Evolutionary conservation across 768 basidiomycete species (phyloP), one percentile per base, ranked within the genome.

Genomic region (Leccinum barrowsii): DNA sequence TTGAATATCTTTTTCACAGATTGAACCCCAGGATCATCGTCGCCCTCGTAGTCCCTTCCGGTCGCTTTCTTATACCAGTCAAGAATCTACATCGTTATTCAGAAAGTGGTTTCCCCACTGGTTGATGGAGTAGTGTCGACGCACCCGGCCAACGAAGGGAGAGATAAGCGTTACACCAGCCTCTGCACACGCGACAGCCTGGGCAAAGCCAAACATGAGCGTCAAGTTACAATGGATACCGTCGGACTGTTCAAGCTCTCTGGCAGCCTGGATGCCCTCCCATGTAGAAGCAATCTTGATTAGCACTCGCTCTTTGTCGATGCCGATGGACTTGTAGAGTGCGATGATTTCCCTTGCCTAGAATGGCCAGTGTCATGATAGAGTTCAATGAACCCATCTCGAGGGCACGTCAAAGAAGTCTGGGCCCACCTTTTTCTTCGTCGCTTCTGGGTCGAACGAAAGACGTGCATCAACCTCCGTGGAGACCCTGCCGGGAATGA

Each of bases 221-320:
- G 96, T 98, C 65, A 98, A 83, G 79, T 98, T 97, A 83, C 94
- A 97, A 83, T 97, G 95, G 73, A 98, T 97, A 54, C 81, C 82
- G 46, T 96, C 85, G 60, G 92, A 86, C 58, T 81, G 75, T 80
- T 98, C 95, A 62, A 98, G 87, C 72, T 94, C 88, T 60, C 91
- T 85, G 26, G 95, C 95, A 57, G 95, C 95, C 75, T 98, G 94
- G 77, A 98, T 98, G 75, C 96, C 96, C 76, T 98, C 95, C 91
- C 92, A 98, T 22, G 94, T 96, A 19, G 94, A 95, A 10, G 94
- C 96, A 70, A 98, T 96, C 80, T 98, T 98, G 85, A 98, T 96
- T 64, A 98, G 80, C 57, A 98, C 80, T 59, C 95, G 92, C 54
- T 96, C 91, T 77, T 89, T 91, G 68, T 83, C 78, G 76, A 98